These are phyloP conservation scores for Colletotrichum liaoningense DNA, from an alignment of 2,329 filamentous ascomycete genomes.

Conservation along the genomic window DNA sequence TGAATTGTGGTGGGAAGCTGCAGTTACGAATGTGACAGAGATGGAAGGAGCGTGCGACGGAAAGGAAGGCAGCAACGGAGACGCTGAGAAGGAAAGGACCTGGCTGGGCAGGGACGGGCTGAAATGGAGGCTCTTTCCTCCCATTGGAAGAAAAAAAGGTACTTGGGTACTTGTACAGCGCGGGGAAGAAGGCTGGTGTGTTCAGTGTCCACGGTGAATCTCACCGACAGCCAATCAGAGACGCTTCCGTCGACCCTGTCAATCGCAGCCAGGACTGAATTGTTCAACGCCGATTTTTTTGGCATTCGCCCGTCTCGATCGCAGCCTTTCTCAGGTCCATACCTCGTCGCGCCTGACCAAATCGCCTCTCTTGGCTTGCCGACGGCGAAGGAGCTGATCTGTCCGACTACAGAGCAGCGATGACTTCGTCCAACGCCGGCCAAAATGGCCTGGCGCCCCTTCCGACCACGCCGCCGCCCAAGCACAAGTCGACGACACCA, in stretches of 20 bases:
- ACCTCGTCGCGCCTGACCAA: constrained; percentile 34
- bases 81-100: neutral
- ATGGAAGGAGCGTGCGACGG: neutral
- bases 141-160: constrained; percentile 9
- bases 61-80: neutral
- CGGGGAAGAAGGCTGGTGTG: constrained; percentile 33
- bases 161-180: constrained; percentile 28
- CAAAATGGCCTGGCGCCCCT: constrained; percentile 43
- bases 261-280: constrained; percentile 32
- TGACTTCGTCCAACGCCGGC: constrained; percentile 69
- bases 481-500: constrained; percentile 20
- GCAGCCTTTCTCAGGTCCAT: constrained; percentile 29
- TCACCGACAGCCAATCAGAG: constrained; percentile 34
- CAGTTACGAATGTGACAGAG: neutral
- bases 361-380: constrained; percentile 36
- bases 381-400: constrained; percentile 65
- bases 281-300: constrained; percentile 36
- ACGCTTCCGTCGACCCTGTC: constrained; percentile 30
- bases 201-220: constrained; percentile 22
- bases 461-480: constrained; percentile 38
- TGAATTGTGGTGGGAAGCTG: neutral
- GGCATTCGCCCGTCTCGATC: constrained; percentile 31
- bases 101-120: constrained; percentile 9
- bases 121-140: constrained; percentile 1
- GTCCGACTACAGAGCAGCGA: constrained; percentile 62